Conservation (phyloP, 257 asterid genomes). For the Fraxinus anomala region DNA sequence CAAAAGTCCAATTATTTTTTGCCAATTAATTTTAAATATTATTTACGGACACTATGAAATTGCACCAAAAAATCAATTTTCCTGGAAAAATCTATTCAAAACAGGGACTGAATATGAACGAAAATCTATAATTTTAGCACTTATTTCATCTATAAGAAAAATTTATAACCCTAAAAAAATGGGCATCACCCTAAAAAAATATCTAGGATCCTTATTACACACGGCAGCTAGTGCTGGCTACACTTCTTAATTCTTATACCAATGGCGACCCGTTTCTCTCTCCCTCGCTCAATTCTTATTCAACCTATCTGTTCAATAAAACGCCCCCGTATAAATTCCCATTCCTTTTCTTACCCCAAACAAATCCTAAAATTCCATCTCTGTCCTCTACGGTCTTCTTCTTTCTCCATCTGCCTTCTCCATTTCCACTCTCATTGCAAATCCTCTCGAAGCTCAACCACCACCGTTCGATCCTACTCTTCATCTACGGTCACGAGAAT, state of each 20-base stretch:
- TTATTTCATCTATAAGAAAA: too few relatives aligned
- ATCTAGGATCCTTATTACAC: too few relatives aligned
- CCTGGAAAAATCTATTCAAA: too few relatives aligned
- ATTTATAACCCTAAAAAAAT: too few relatives aligned
- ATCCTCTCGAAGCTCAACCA: conserved; percentile 22
- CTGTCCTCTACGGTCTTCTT: conserved; percentile 85
- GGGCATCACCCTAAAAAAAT: too few relatives aligned
- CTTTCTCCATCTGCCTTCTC: conserved; percentile 67
- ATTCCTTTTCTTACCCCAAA: conserved; percentile 28
- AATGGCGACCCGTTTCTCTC: conserved; percentile 27
- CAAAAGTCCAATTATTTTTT: too few relatives aligned
- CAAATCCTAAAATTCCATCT: conserved; percentile 49
- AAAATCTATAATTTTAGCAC: too few relatives aligned
- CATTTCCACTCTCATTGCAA: conserved; percentile 37
- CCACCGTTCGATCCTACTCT: conserved; percentile 46
- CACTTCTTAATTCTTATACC: background rate
- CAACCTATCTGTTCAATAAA: conserved; percentile 9
- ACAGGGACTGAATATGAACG: too few relatives aligned
- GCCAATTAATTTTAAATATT: too few relatives aligned
- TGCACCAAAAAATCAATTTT: too few relatives aligned
- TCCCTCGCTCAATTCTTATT: background rate
- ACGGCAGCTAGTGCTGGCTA: too few relatives aligned
- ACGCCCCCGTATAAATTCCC: conserved; percentile 32
- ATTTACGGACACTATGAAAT: too few relatives aligned
- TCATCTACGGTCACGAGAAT: conserved; percentile 28